Percentiles rank a stretch among this genome's conserved stretches.
phyloP scores from a whole-genome alignment of 75 land plant genomes.

The Ceratopteris richardii region DNA sequence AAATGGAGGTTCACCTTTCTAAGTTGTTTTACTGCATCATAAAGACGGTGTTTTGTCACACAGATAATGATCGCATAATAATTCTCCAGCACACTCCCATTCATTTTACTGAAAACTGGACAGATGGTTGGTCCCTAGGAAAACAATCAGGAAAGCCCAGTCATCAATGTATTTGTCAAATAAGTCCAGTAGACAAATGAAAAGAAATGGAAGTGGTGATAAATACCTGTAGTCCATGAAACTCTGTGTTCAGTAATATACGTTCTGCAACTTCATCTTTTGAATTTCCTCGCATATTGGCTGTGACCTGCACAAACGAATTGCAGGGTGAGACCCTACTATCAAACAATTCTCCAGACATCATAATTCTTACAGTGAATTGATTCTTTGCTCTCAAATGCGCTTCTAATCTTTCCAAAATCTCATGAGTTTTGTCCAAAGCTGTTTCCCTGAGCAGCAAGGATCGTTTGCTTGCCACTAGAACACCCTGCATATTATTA shows the following conservation, averaged over 20 bases:
- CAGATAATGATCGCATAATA: constrained; percentile 82
- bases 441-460: constrained; percentile 51
- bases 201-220: background rate
- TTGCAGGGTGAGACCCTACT: background rate
- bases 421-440: constrained; percentile 69
- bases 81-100: constrained; percentile 47
- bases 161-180: background rate
- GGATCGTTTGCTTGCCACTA: constrained; percentile 78
- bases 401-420: constrained; percentile 90
- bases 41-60: constrained; percentile 71
- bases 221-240: constrained; percentile 78
- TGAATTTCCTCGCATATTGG: constrained; percentile 92
- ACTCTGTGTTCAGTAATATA: constrained; percentile 45
- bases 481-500: constrained; percentile 56
- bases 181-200: no score
- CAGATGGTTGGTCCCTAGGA: constrained; percentile 88
- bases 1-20: no score
- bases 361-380: no score
- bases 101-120: constrained; percentile 57
- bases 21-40: constrained; percentile 72
- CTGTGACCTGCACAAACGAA: constrained; percentile 45
- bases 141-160: background rate
- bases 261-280: constrained; percentile 73
- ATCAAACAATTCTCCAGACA: background rate
- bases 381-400: constrained; percentile 64